phyloP scores from a whole-genome alignment of 768 basidiomycete genomes.

The Trametopsis cervina region DNA sequence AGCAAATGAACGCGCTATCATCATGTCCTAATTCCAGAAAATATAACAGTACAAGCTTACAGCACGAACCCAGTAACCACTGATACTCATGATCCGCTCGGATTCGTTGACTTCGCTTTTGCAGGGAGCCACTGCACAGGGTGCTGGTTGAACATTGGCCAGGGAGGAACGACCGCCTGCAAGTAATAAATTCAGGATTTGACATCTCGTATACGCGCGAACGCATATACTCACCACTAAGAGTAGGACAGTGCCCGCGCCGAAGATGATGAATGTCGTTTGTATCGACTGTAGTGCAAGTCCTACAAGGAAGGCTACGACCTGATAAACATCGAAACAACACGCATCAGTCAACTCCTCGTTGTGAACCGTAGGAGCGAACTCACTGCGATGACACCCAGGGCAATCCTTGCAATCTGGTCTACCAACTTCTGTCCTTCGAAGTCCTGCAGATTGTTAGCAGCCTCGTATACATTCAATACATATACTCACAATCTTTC shows the following conservation, averaged over 20 bases:
- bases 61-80: no score
- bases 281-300: slow-evolving; percentile 49
- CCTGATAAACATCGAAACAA: slow-evolving; percentile 25
- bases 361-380: neutral
- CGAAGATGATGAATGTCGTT: slow-evolving; percentile 46
- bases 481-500: slow-evolving; percentile 25
- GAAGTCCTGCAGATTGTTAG: slow-evolving; percentile 41
- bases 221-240: slow-evolving; percentile 11
- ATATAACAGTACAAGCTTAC: no score
- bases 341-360: neutral
- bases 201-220: no score
- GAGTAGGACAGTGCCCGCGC: slow-evolving; percentile 16
- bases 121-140: slow-evolving; percentile 55
- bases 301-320: slow-evolving; percentile 49
- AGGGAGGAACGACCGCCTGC: slow-evolving; percentile 61
- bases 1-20: no score
- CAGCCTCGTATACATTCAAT: no score
- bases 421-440: slow-evolving; percentile 53
- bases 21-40: no score
- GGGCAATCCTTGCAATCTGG: slow-evolving; percentile 33
- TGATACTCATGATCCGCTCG: neutral
- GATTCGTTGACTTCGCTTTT: slow-evolving; percentile 16
- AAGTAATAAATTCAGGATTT: no score
- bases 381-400: slow-evolving; percentile 41
- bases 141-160: slow-evolving; percentile 59